Conservation (phyloP, 2,329 filamentous ascomycete genomes). For the Aspergillus quadrilineatus region DNA sequence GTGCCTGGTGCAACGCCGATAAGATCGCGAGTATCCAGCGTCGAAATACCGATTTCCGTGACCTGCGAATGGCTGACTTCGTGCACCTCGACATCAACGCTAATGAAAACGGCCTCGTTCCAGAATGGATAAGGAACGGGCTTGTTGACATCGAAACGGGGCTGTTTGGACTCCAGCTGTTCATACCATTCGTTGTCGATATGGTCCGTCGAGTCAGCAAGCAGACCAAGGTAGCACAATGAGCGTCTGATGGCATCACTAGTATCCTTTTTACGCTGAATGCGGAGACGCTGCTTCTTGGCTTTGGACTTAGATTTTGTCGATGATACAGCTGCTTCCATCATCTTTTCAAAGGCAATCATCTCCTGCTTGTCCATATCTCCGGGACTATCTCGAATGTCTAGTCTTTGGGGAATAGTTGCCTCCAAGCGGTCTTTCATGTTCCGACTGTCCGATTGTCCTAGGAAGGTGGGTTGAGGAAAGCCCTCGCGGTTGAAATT, state of each 20-base stretch:
- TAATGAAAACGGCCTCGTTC: constrained; percentile 66
- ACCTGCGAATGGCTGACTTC: constrained; percentile 66
- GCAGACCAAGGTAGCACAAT: constrained; percentile 71
- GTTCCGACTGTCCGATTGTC: constrained; percentile 52
- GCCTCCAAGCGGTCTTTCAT: constrained; percentile 40
- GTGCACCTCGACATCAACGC: constrained; percentile 78
- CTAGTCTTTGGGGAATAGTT: constrained; percentile 29
- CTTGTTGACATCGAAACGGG: constrained; percentile 47
- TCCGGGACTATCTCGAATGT: neutral
- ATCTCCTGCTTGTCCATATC: constrained; percentile 15
- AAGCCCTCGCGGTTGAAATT: constrained; percentile 61
- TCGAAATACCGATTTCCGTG: constrained; percentile 83
- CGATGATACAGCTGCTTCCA: constrained; percentile 50
- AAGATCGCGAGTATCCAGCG: constrained; percentile 69
- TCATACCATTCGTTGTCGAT: constrained; percentile 21
- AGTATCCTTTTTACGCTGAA: constrained; percentile 53
- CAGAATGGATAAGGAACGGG: constrained; percentile 52
- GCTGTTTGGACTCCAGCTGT: constrained; percentile 21
- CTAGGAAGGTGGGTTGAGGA: constrained; percentile 67
- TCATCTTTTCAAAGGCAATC: constrained; percentile 43
- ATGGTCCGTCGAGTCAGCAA: constrained; percentile 20
- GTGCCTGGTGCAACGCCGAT: constrained; percentile 58
- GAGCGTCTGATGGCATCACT: constrained; percentile 60
- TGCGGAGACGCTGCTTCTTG: constrained; percentile 51
- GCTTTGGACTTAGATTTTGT: constrained; percentile 52